These are phyloP conservation scores for Botryotinia calthae DNA, from an alignment of 2,329 filamentous ascomycete genomes.

Conservation along the genomic window DNA sequence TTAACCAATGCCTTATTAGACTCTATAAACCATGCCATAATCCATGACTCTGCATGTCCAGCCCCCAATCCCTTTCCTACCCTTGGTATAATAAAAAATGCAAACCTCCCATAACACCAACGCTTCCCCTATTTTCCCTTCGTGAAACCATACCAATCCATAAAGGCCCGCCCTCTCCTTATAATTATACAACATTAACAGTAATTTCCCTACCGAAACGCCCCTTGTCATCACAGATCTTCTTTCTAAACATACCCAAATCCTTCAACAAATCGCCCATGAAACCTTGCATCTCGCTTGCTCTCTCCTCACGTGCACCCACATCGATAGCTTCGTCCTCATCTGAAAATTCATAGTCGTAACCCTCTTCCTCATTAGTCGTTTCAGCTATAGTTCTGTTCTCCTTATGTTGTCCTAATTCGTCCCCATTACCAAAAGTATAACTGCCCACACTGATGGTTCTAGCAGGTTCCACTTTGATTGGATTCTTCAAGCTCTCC, in stretches of 20 bases:
- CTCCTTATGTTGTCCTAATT: conserved; percentile 35
- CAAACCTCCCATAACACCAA: conserved; percentile 16
- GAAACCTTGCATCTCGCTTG: conserved; percentile 72
- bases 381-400: conserved; percentile 32
- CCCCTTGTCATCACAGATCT: conserved; percentile 77
- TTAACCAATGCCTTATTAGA: neutral
- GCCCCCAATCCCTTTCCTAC: neutral
- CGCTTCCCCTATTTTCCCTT: neutral
- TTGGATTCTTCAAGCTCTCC: conserved; percentile 85
- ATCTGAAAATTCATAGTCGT: conserved; percentile 46
- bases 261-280: conserved; percentile 84
- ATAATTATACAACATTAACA: conserved; percentile 1
- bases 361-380: neutral
- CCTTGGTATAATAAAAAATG: conserved; percentile 20
- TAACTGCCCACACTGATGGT: conserved; percentile 29
- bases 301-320: conserved; percentile 51
- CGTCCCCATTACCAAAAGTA: conserved; percentile 26
- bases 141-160: neutral
- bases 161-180: neutral
- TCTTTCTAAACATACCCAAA: conserved; percentile 74
- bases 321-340: conserved; percentile 58
- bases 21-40: neutral
- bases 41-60: conserved; percentile 1
- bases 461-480: conserved; percentile 50
- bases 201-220: conserved; percentile 49